A percentile compares a stretch with the other conserved stretches of the same genome.
These are phyloP conservation scores for Microcos paniculata DNA, from an alignment of 345 rosid genomes.

Conservation along the genomic window DNA sequence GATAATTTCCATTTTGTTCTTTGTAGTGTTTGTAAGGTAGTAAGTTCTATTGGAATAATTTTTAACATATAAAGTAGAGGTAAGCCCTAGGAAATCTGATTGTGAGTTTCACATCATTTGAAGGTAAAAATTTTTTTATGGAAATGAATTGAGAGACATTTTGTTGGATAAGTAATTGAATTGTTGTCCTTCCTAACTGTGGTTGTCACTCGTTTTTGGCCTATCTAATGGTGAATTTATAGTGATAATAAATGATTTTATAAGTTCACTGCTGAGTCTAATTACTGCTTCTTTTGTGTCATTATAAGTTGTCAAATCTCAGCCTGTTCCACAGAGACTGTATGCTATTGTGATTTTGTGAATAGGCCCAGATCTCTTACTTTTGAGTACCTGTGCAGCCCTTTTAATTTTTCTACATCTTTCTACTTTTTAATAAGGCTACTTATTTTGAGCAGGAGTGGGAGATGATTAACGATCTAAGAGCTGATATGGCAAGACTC, in stretches of 20 bases:
- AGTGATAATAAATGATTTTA: not conserved
- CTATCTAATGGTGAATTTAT: not conserved
- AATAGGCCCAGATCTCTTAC: not conserved
- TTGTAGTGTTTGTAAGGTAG: slow-evolving; percentile 9
- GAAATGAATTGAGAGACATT: not conserved
- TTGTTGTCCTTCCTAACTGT: not conserved
- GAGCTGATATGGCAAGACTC: slow-evolving; percentile 89
- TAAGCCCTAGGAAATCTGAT: not conserved
- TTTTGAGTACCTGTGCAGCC: not conserved
- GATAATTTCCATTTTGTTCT: not conserved
- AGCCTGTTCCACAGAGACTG: not conserved
- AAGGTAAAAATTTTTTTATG: not conserved
- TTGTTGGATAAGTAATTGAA: not conserved
- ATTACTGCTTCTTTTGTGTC: not conserved
- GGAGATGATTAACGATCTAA: slow-evolving; percentile 91
- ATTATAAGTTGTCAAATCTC: not conserved
- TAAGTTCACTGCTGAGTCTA: not conserved
- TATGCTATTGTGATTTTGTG: not conserved
- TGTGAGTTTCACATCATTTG: not conserved
- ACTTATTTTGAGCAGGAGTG: slow-evolving; percentile 65
- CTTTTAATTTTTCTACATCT: not conserved
- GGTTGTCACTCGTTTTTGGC: not conserved
- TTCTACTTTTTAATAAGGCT: slow-evolving; percentile 13
- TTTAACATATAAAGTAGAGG: not conserved
- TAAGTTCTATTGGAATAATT: not conserved